Percentiles rank a stretch among this genome's conserved stretches.
phyloP scores from a whole-genome alignment of 192 early-diverging fungal genomes.

The Helicostylum pulchrum region DNA sequence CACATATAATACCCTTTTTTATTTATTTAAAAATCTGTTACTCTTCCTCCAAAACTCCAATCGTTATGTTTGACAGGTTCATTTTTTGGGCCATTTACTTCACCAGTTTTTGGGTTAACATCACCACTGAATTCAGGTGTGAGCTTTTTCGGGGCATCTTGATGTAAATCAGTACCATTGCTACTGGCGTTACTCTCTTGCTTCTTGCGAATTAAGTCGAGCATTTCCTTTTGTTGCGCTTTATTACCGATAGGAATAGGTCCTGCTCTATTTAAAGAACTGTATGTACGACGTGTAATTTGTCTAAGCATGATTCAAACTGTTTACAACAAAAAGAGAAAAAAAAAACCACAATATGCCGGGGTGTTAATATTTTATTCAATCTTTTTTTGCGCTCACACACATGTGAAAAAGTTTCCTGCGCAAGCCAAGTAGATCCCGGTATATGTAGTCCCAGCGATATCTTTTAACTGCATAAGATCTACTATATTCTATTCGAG shows the following conservation, averaged over 20 bases:
- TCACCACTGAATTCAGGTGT: slow-evolving; percentile 68
- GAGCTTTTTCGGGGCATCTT: slow-evolving; percentile 46
- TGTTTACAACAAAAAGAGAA: neutral
- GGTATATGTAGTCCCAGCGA: too few species aligned
- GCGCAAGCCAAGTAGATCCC: too few species aligned
- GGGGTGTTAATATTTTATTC: slow-evolving; percentile 55
- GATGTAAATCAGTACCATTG: slow-evolving; percentile 36
- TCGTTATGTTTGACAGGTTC: slow-evolving; percentile 82
- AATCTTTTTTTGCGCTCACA: too few species aligned
- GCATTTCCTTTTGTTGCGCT: slow-evolving; percentile 68
- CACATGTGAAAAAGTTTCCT: too few species aligned
- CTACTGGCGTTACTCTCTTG: slow-evolving; percentile 17
- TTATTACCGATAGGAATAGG: slow-evolving; percentile 70
- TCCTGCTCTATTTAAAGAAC: slow-evolving; percentile 43
- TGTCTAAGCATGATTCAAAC: slow-evolving; percentile 7
- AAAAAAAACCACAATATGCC: slow-evolving; percentile 11
- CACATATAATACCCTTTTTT: neutral
- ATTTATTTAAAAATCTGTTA: slow-evolving; percentile 54
- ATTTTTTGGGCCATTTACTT: slow-evolving; percentile 76
- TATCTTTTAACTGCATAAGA: too few species aligned
- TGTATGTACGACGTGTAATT: slow-evolving; percentile 15
- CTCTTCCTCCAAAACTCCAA: slow-evolving; percentile 68
- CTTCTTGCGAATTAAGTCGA: slow-evolving; percentile 59
- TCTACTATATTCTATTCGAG: too few species aligned
- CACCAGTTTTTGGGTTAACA: slow-evolving; percentile 74